These are phyloP conservation scores for Lentinula boryana DNA, from an alignment of 768 basidiomycete genomes.

Conservation along the genomic window DNA sequence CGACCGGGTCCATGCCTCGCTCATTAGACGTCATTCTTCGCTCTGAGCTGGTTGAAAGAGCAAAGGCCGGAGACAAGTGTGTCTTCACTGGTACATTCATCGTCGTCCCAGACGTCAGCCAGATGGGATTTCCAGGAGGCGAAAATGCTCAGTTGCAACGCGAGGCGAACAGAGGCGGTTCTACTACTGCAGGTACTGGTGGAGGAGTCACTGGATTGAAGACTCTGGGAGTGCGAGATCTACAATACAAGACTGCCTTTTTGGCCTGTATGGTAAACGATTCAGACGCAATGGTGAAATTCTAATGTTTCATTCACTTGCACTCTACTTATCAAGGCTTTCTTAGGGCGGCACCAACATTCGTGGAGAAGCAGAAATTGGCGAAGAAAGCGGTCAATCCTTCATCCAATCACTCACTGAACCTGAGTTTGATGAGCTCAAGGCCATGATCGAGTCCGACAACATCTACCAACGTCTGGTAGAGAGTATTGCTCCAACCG, in stretches of 20 bases:
- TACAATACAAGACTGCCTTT: constrained; percentile 99
- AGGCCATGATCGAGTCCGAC: constrained; percentile 88
- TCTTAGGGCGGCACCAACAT: constrained; percentile 77
- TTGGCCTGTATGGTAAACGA: constrained; percentile 96
- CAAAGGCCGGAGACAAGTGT: constrained; percentile 98
- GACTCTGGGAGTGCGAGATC: constrained; percentile 87
- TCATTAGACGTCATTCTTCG: constrained; percentile 95
- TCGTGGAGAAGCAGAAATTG: constrained; percentile 80
- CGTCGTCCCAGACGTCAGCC: constrained; percentile 96
- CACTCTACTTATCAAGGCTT: not conserved
- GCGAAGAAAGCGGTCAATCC: constrained; percentile 71
- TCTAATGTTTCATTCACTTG: not conserved
- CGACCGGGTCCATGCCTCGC: constrained; percentile 97
- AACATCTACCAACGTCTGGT: constrained; percentile 94
- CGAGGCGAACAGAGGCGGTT: constrained; percentile 66
- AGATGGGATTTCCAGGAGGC: constrained; percentile 91
- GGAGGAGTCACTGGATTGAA: constrained; percentile 93
- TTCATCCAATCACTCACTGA: constrained; percentile 88
- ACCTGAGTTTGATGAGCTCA: constrained; percentile 93
- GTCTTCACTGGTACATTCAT: constrained; percentile 98
- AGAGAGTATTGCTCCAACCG: constrained; percentile 93
- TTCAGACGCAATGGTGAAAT: constrained; percentile 77
- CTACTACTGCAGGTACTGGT: constrained; percentile 54
- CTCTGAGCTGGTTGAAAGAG: constrained; percentile 94
- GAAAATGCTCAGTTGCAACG: constrained; percentile 87